Base-by-base conservation (phyloP, 2,329 filamentous ascomycete species). In the Apiospora aurea region DNA sequence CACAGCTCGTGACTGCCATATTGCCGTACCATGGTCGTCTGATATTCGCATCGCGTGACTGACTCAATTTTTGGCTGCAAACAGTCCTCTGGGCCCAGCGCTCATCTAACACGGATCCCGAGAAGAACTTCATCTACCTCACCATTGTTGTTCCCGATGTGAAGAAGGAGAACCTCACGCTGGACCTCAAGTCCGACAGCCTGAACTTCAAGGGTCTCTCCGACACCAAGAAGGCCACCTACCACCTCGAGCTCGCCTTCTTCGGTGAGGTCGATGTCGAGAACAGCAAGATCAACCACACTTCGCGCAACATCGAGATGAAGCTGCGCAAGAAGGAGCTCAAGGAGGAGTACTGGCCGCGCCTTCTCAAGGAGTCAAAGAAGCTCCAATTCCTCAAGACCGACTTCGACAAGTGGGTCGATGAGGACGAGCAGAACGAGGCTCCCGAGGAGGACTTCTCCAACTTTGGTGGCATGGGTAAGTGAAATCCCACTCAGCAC, bases 341-440 rank as follows among this genome's bases (percentile, higher is more conserved):
- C 76, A 94, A 95, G 85, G 91, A 94, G 80, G 94, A 96, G 85
- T 98, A 92, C 90, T 99, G 96, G 96, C 95, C 95, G 75, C 91
- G 96, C 75, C 89, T 99, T 80, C 89, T 98, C 82, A 98, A 98
- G 91, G 94, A 96, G 73, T 84, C 87, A 77, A 92, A 94, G 89
- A 97, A 94, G 88, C 86, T 94, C 71, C 96, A 98, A 86, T 99
- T 95, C 90, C 85, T 99, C 80, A 97, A 97, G 92, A 98, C 96
- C 76, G 93, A 99, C 86, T 99, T 99, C 79, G 95, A 98, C 87
- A 98, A 97, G 93, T 98, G 95, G 95, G 94, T 97, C 79, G 95
- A 98, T 78, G 94, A 98, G 90, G 95, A 99, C 81, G 96, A 99
- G 90, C 96, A 99, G 87, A 93, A 98, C 81, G 95, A 94, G 84